Percentiles rank a stretch among this genome's conserved stretches.
phyloP scores from a whole-genome alignment of 148 eudicot species.

The Amaranthus hypochondriacus region DNA sequence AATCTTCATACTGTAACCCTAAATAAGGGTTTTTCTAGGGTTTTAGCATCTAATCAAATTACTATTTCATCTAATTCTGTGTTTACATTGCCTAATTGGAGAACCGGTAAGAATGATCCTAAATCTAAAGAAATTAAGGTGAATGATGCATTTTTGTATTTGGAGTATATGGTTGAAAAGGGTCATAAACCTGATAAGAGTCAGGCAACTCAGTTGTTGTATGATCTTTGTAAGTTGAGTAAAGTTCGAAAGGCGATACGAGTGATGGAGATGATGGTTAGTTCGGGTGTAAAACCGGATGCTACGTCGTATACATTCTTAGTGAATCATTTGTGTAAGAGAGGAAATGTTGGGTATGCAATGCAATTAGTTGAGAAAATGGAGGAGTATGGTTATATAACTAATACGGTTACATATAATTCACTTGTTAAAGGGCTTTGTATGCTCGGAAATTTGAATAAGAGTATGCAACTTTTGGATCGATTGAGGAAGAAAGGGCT shows the following conservation, averaged over 20 bases:
- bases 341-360: conserved; percentile 79
- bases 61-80: conserved; percentile 39
- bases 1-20: conserved; percentile 41
- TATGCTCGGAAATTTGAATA: conserved; percentile 61
- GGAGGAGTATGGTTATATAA: conserved; percentile 73
- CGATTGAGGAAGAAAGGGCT: conserved; percentile 57
- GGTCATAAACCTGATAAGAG: conserved; percentile 73
- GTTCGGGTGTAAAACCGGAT: conserved; percentile 58
- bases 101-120: conserved; percentile 43
- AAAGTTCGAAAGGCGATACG: conserved; percentile 62
- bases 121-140: conserved; percentile 50
- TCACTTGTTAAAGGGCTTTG: conserved; percentile 80
- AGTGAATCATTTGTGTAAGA: conserved; percentile 67
- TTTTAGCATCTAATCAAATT: conserved; percentile 51
- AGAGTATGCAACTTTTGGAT: conserved; percentile 58
- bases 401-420: conserved; percentile 77
- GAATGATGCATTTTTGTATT: conserved; percentile 61
- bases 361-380: conserved; percentile 79
- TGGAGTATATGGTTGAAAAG: conserved; percentile 77
- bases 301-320: conserved; percentile 56
- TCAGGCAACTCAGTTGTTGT: conserved; percentile 76
- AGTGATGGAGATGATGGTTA: conserved; percentile 84
- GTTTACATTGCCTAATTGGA: conserved; percentile 75
- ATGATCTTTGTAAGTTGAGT: conserved; percentile 66
- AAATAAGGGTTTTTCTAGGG: conserved; percentile 40